These are phyloP conservation scores for Pseudonectria buxi DNA, from an alignment of 2,329 filamentous ascomycete genomes.

Conservation along the genomic window DNA sequence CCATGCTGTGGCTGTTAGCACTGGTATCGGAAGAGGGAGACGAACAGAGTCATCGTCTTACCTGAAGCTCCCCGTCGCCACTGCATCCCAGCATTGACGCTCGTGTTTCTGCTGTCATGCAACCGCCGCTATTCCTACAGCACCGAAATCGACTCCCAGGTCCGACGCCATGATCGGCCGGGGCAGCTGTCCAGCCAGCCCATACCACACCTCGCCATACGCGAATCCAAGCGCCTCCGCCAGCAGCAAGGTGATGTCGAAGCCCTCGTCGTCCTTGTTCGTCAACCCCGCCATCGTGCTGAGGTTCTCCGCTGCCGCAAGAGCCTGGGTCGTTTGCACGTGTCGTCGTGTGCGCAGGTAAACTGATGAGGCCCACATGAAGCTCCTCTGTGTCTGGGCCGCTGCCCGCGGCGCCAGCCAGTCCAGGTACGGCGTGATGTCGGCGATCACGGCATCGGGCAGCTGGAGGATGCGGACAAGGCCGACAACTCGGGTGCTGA, in stretches of 20 bases:
- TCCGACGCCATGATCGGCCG: conserved; percentile 22
- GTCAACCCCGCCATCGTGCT: conserved; percentile 4
- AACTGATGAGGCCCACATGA: conserved; percentile 24
- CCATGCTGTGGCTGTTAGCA: too few species aligned
- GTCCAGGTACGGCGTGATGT: conserved; percentile 25
- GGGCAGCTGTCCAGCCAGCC: conserved; percentile 23
- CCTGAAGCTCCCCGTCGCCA: too few species aligned
- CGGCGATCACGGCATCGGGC: conserved; percentile 8
- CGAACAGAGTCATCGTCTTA: too few species aligned
- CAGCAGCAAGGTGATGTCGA: conserved; percentile 22
- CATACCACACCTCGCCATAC: conserved; percentile 23
- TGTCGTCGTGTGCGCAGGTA: conserved; percentile 23
- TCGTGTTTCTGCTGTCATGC: too few species aligned
- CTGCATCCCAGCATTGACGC: too few species aligned
- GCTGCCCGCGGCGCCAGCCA: conserved; percentile 23
- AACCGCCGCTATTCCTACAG: too few species aligned
- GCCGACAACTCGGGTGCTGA: conserved; percentile 23
- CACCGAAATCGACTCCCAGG: conserved; percentile 5
- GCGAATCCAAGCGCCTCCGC: conserved; percentile 23
- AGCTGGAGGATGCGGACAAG: conserved; percentile 23
- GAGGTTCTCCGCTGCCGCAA: too few species aligned
- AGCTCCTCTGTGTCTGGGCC: conserved; percentile 17
- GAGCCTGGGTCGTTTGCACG: conserved; percentile 12
- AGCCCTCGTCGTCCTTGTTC: conserved; percentile 11
- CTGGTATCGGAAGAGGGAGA: too few species aligned